These are phyloP conservation scores for Colletotrichum sp. DNA, from an alignment of 2,329 filamentous ascomycete genomes.

Conservation along the genomic window DNA sequence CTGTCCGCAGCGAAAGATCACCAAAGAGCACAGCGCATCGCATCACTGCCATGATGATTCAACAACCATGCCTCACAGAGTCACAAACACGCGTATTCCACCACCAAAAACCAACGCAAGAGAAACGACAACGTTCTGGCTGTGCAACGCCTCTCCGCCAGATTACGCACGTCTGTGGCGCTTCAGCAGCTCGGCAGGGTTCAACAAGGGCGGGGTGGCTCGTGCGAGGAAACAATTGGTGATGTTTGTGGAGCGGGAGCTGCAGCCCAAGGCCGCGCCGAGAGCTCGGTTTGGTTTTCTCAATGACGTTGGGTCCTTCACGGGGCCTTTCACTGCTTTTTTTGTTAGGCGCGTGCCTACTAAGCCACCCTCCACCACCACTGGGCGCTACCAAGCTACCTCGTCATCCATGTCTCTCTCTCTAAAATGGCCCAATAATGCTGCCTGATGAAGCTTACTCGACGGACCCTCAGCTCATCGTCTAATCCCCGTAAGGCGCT, in stretches of 20 bases:
- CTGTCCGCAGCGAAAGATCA: neutral
- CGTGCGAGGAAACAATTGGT: neutral
- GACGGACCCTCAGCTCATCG: neutral
- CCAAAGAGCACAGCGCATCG: neutral
- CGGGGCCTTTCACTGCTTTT: neutral
- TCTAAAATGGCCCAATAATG: neutral
- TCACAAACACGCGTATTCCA: neutral
- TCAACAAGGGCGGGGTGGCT: neutral
- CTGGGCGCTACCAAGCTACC: neutral
- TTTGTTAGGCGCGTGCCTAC: slow-evolving; percentile 6
- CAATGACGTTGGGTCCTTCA: slow-evolving; percentile 5
- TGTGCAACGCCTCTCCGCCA: neutral
- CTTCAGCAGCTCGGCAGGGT: slow-evolving; percentile 4
- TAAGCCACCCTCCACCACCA: slow-evolving; percentile 8
- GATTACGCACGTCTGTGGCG: slow-evolving; percentile 20
- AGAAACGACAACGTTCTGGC: neutral
- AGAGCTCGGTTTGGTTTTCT: neutral
- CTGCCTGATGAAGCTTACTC: neutral
- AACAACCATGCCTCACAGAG: neutral
- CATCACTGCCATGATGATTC: neutral
- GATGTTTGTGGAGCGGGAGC: neutral
- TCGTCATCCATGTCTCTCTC: neutral
- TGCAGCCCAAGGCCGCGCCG: neutral
- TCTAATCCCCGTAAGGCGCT: neutral
- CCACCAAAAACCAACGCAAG: neutral